phyloP scores from a whole-genome alignment of 441 rosid genomes.

The Erysimum cheiri region DNA sequence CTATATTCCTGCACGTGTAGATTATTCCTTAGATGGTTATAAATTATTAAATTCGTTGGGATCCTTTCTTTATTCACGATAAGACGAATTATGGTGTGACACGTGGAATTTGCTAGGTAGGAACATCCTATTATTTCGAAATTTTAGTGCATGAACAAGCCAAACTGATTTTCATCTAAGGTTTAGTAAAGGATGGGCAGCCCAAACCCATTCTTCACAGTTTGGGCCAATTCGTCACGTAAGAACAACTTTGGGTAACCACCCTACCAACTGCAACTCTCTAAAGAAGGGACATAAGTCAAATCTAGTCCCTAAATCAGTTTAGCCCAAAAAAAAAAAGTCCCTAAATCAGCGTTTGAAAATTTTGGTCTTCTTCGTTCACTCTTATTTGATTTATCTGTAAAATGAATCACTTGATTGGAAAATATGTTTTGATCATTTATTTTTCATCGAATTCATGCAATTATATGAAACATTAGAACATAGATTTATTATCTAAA shows the following conservation, averaged over 20 bases:
- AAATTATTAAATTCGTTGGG: background rate
- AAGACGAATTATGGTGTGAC: background rate
- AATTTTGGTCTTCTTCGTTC: background rate
- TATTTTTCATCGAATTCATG: no score
- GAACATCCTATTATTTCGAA: background rate
- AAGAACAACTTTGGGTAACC: background rate
- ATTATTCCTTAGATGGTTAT: background rate
- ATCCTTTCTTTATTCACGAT: background rate
- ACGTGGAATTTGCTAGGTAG: background rate
- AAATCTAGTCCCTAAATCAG: no score
- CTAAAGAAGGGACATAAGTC: background rate
- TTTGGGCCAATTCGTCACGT: constrained; percentile 1
- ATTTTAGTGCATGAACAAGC: background rate
- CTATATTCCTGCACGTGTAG: background rate
- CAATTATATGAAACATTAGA: no score
- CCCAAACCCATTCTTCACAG: constrained; percentile 1
- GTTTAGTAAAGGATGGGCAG: background rate
- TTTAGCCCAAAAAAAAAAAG: no score
- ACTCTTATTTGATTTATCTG: background rate
- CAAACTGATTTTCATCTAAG: background rate
- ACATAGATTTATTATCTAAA: no score
- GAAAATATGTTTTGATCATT: background rate
- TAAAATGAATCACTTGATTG: background rate
- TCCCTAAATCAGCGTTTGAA: background rate
- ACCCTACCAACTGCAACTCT: background rate